A percentile compares a stretch with the other conserved stretches of the same genome.
These are phyloP conservation scores for Hymenoscyphus linearis DNA, from an alignment of 2,329 filamentous ascomycete genomes.

Conservation along the genomic window DNA sequence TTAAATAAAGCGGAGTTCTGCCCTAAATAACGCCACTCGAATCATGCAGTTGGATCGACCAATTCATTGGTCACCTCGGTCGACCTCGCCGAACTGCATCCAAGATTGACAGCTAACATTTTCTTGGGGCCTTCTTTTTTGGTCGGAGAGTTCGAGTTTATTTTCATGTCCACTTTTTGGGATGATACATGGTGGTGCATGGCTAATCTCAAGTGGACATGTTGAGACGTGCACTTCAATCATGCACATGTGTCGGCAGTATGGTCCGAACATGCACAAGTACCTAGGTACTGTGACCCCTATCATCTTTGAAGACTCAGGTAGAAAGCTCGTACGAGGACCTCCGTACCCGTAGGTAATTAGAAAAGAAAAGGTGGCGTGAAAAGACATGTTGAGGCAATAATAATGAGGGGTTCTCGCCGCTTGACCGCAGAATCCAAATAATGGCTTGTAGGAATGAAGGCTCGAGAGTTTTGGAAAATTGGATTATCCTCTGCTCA, in stretches of 20 bases:
- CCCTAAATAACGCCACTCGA: background rate
- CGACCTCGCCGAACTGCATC: background rate
- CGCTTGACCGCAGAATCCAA: conserved; percentile 10
- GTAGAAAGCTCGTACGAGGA: background rate
- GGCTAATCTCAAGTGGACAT: background rate
- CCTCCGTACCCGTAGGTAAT: too few species aligned
- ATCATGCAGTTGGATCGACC: background rate
- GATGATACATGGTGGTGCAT: background rate
- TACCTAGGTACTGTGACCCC: background rate
- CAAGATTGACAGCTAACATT: background rate
- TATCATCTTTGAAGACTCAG: background rate
- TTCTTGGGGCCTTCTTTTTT: background rate
- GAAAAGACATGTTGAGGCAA: background rate
- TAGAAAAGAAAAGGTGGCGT: background rate
- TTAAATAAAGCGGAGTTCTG: background rate
- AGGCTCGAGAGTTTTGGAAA: background rate
- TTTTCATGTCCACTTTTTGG: background rate
- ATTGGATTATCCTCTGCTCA: background rate
- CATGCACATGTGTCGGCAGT: background rate
- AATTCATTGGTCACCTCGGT: conserved; percentile 1
- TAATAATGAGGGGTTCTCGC: conserved; percentile 7
- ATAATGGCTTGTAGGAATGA: conserved; percentile 11
- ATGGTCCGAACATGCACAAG: background rate
- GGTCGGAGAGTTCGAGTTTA: background rate
- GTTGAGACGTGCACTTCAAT: background rate